phyloP scores from a whole-genome alignment of 805 yeast genomes.

The Pichia scutulata region DNA sequence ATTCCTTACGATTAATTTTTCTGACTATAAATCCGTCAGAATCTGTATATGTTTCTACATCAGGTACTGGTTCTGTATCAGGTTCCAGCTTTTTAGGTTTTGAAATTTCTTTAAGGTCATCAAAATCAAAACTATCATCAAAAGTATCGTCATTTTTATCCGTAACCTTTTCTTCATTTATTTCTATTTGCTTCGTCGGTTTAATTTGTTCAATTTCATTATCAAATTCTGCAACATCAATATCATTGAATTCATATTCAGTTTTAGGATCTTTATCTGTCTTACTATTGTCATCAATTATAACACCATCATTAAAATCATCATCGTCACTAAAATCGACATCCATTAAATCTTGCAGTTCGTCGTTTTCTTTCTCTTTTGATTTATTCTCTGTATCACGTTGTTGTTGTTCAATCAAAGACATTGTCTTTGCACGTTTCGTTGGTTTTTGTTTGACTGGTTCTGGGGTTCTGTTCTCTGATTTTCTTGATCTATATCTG shows the following conservation, averaged over 20 bases:
- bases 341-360: slow-evolving; percentile 14
- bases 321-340: slow-evolving; percentile 16
- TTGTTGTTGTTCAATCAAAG: slow-evolving; percentile 1
- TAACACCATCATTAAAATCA: background rate
- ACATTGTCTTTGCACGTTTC: slow-evolving; percentile 9
- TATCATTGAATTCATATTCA: slow-evolving; percentile 7
- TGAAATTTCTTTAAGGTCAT: background rate
- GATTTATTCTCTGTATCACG: background rate
- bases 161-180: background rate
- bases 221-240: slow-evolving; percentile 10
- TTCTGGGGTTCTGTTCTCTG: slow-evolving; percentile 12
- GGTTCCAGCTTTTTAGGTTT: background rate
- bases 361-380: background rate
- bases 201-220: background rate
- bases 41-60: slow-evolving; percentile 22
- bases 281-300: background rate
- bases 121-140: background rate
- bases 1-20: slow-evolving; percentile 7
- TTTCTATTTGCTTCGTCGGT: background rate
- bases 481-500: slow-evolving; percentile 5
- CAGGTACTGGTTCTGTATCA: slow-evolving; percentile 6
- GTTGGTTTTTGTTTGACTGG: background rate
- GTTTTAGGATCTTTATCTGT: background rate
- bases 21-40: slow-evolving; percentile 27
- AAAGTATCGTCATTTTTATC: background rate